Evolutionary conservation across 352 stramenopile species (phyloP).

Genomic region (Globisporangium sylvaticum): DNA sequence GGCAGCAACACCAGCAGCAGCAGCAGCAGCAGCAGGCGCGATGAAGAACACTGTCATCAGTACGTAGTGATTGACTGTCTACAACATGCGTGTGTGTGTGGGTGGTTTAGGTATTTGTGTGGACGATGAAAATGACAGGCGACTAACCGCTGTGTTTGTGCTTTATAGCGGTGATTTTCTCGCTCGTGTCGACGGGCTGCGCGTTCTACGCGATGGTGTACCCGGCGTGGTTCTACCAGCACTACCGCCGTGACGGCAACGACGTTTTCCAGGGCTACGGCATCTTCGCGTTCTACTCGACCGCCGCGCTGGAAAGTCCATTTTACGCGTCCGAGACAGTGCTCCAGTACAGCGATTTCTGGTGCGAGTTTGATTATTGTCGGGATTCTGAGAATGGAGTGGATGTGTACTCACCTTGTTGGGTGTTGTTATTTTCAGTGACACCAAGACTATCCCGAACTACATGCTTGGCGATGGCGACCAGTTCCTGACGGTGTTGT

Average conservation of each 20-base stretch:
- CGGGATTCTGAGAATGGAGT: not conserved
- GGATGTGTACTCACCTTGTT: not conserved
- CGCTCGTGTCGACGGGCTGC: slow-evolving; percentile 64
- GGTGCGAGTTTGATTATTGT: slow-evolving; percentile 17
- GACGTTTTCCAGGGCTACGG: slow-evolving; percentile 80
- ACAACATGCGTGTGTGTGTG: not conserved
- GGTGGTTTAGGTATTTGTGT: not conserved
- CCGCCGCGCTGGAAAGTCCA: slow-evolving; percentile 52
- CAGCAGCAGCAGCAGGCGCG: not conserved
- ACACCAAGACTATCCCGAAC: slow-evolving; percentile 47
- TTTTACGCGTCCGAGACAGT: slow-evolving; percentile 81
- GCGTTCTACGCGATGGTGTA: slow-evolving; percentile 81
- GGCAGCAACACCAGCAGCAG: not conserved
- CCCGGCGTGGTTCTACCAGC: slow-evolving; percentile 83
- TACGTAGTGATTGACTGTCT: slow-evolving; percentile 24
- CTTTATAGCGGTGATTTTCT: slow-evolving; percentile 69
- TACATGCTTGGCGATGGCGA: slow-evolving; percentile 81
- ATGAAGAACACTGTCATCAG: slow-evolving; percentile 80
- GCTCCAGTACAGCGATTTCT: slow-evolving; percentile 78
- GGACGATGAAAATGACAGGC: not conserved
- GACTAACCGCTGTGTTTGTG: slow-evolving; percentile 7
- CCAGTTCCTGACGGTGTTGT: slow-evolving; percentile 68
- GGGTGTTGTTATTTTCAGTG: slow-evolving; percentile 4
- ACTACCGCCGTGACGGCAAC: slow-evolving; percentile 68
- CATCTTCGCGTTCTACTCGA: slow-evolving; percentile 84